Evolutionary conservation across 306 rosid genomes (phyloP).

Genomic region (Begonia peltatifolia): DNA sequence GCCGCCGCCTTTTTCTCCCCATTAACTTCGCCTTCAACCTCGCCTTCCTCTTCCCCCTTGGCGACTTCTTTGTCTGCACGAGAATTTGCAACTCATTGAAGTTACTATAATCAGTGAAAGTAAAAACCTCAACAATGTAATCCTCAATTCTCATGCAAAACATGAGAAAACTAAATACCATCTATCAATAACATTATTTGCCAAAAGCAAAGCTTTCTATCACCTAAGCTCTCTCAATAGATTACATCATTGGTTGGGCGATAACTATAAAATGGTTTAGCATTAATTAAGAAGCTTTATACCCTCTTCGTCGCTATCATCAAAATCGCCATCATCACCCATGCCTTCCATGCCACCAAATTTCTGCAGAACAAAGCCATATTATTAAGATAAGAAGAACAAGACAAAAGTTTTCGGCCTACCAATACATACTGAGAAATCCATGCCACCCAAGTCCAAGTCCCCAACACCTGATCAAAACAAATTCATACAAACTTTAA

Average conservation of each 20-base stretch:
- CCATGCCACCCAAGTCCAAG: conserved; percentile 75
- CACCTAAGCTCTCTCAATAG: too few relatives aligned
- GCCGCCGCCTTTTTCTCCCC: neutral
- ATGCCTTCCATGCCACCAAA: conserved; percentile 18
- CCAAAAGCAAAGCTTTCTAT: too few relatives aligned
- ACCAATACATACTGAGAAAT: conserved; percentile 47
- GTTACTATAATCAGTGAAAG: too few relatives aligned
- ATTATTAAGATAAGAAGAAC: conserved; percentile 3
- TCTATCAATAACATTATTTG: too few relatives aligned
- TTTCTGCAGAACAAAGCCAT: conserved; percentile 31
- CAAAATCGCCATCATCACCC: conserved; percentile 24
- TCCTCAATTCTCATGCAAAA: too few relatives aligned
- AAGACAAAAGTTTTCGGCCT: neutral
- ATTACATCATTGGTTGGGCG: too few relatives aligned
- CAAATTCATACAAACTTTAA: neutral
- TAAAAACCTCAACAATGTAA: too few relatives aligned
- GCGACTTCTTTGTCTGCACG: conserved; percentile 37
- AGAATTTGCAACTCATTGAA: too few relatives aligned
- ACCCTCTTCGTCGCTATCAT: conserved; percentile 63
- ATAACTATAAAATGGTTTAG: too few relatives aligned
- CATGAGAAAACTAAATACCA: too few relatives aligned
- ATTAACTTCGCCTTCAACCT: neutral
- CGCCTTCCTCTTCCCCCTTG: neutral
- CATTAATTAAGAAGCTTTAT: neutral
- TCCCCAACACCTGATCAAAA: conserved; percentile 31